Base-by-base conservation (phyloP, 345 rosid genomes). In the Hibiscus syriacus region DNA sequence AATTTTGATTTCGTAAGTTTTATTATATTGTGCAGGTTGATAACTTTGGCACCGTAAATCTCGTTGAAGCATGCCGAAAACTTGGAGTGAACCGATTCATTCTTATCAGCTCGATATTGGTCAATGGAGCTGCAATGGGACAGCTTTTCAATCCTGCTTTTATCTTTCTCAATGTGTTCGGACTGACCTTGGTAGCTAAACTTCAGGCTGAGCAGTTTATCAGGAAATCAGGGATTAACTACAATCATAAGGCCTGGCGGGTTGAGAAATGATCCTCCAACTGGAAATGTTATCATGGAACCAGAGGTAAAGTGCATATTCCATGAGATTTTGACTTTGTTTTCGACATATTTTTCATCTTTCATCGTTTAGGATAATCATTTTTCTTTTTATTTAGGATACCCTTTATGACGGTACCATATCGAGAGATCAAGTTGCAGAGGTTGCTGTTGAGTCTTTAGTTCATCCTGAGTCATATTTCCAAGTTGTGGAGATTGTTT, bases 41-140 rank as follows among this genome's bases (percentile, higher is more conserved):
- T 77, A 87, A 90, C 66, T 88, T 82, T 63, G 98, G 97, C 67
- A 84, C 97, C 0, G 85, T 87, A 53, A 88, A 83, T 75, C 88
- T 92, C 1, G 97, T 92, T 20, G 93, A 90, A 26, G 98, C 98
- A 25, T 92, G 97, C 48, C 82, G 93, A 25, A 80, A 79, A 72
- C 66, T 49, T 19, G 90, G 93, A 14, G 84, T 88, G 41, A 72
- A 82, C 9, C 85, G 84, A 69, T 92, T 92, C 80, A 78, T 92
- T 39, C 92, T 90, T 39, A 66, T 88, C 45, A 90, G 94, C 83
- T 92, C 97, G 30, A 87, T 92, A 69, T 78, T 92, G 74, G 98
- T 92, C 50, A 90, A 92, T 36, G 93, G 97, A 76, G 98, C 98
- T 39, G 92, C 97, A 66, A 88, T 90, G 95, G 98, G 98, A 39